Base-by-base conservation (phyloP, 2,329 filamentous ascomycete species). In the Neospermospora avenae region DNA sequence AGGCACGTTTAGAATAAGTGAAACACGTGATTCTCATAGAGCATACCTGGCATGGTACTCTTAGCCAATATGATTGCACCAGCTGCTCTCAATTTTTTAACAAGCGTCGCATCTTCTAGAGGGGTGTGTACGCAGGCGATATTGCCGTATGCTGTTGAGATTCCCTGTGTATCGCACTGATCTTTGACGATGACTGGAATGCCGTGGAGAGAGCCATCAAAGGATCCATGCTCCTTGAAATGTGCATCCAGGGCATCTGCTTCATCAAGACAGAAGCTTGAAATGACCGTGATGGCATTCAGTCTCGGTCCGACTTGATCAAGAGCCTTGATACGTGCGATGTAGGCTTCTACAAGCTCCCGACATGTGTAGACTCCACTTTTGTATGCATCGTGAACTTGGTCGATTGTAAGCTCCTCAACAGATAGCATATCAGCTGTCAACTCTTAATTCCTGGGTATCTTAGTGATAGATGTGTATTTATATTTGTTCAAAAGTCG, bases 101-200 rank as follows among this genome's bases (percentile, higher is more conserved):
- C 63, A 13, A 68, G 44, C 4, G 63, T 63, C 16, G 61, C 45
- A 25, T 68, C 66, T 16, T 55, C 18, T 2, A 34, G 54, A 35
- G 63, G 57, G 1, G 58, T 57, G 56, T 62, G 58, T 22, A 61
- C 49, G 4, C 60, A 61, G 7, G 51, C 58, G 13, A 60, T 54
- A 6, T 64, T 67, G 8, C 66, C 66, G 55, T 63, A 64, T 3
- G 62, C 61, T 22, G 65, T 85, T 79, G 84, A 82, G 63, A 77
- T 66, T 66, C 84, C 83, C 2, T 73, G 70, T 0, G 82, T 85
- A 31, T 80, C 82, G 57, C 85, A 84, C 66, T 83, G 83, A 69
- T 84, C 81, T 71, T 86, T 85, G 72, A 85, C 78, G 20, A 85
- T 71, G 44, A 85, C 80, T 0, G 83, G 83, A 4, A 85, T 75